Evolutionary conservation across 106 monocot species (phyloP).

Genomic region (Agapanthus africanus): DNA sequence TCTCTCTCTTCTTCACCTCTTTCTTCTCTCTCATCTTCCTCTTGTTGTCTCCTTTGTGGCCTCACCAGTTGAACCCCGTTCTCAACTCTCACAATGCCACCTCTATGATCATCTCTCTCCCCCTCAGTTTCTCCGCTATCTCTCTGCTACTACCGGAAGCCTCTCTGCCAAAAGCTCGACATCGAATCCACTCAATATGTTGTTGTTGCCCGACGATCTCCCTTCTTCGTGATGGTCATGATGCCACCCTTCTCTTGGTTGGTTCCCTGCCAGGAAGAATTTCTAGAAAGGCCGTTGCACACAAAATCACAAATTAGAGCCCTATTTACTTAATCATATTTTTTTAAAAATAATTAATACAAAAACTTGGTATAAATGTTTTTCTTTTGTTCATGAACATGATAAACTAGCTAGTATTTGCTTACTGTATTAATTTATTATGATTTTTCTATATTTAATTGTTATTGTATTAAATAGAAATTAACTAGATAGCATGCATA

Average conservation of each 20-base stretch:
- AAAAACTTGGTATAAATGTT: too few species aligned
- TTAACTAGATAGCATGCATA: too few species aligned
- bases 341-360: too few species aligned
- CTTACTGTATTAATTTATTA: too few species aligned
- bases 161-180: not conserved
- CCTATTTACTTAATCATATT: too few species aligned
- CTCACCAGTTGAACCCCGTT: not conserved
- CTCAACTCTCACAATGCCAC: not conserved
- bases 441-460: too few species aligned
- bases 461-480: too few species aligned
- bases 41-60: not conserved
- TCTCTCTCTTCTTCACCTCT: not conserved
- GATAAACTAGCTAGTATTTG: too few species aligned
- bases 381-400: too few species aligned
- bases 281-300: too few species aligned
- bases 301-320: not conserved
- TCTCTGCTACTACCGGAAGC: not conserved
- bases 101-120: slow-evolving; percentile 13
- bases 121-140: slow-evolving; percentile 1
- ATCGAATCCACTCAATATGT: slow-evolving; percentile 12
- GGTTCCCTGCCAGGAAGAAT: slow-evolving; percentile 15
- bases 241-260: not conserved
- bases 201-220: too few species aligned
- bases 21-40: not conserved
- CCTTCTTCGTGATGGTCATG: not conserved